Percentiles rank a stretch among this genome's conserved stretches.
These are phyloP conservation scores for Talaromyces sp. DNA, from an alignment of 2,329 filamentous ascomycete genomes.

Conservation along the genomic window DNA sequence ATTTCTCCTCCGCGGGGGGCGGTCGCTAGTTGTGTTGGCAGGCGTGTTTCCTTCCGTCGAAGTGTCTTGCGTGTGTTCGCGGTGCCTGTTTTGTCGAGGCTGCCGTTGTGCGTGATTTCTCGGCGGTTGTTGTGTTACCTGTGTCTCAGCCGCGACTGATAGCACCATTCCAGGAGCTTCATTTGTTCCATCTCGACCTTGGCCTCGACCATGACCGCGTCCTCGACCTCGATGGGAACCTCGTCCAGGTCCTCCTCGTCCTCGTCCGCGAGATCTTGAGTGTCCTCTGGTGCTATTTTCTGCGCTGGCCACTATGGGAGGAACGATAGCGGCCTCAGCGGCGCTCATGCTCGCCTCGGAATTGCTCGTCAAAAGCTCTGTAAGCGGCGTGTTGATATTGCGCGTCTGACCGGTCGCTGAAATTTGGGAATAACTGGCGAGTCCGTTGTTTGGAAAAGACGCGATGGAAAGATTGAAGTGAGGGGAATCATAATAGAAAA, in stretches of 20 bases:
- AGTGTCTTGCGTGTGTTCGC: conserved; percentile 6
- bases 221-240: conserved; percentile 11
- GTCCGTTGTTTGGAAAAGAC: too few relatives aligned
- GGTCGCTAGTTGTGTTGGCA: not conserved
- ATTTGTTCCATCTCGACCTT: conserved; percentile 6
- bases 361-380: not conserved
- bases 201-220: conserved; percentile 9
- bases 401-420: not conserved
- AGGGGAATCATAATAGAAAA: not conserved
- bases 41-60: not conserved
- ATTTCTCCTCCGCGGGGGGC: not conserved
- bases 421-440: too few relatives aligned
- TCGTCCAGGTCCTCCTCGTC: conserved; percentile 24
- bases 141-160: not conserved
- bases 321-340: not conserved
- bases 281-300: conserved; percentile 14
- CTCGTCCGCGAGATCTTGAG: conserved; percentile 14
- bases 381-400: not conserved
- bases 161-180: not conserved
- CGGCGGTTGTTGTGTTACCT: not conserved
- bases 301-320: not conserved
- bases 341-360: conserved; percentile 12
- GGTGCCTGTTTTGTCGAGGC: not conserved
- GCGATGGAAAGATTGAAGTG: not conserved
- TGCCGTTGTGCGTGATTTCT: not conserved